Base-by-base conservation (phyloP, 345 rosid species). In the Aquilaria sinensis region DNA sequence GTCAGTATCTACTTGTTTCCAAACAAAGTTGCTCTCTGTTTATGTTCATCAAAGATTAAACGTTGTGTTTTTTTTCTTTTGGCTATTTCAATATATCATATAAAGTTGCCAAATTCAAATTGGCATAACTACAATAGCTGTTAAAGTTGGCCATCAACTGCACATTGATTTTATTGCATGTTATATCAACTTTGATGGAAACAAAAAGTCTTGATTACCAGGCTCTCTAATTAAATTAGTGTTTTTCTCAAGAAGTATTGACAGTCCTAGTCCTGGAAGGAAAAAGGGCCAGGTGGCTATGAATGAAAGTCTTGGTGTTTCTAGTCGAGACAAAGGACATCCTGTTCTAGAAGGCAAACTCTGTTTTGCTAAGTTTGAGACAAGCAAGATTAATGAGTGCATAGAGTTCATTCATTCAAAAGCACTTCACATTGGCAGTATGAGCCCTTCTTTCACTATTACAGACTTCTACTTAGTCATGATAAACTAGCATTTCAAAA, bases 141-240 rank as follows among this genome's bases (percentile, higher is more conserved):
- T 37, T 37, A 37, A 37, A 4, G 43, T 37, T 37, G 43, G 43
- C 6, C 43, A 37, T 5, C 43, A 37, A 37, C 43, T 34, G 3
- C 6, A n/a, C n/a, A n/a, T 2, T 34, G 3, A 34, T 34, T 34
- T 34, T 34, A 8, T 5, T 37, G 7, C 4, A 37, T 37, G 43
- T 37, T 37, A 8, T 37, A 37, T 37, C 43, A 37, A 5, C 43
- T 37, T 8, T 37, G 7, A 37, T 37, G 4, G 43, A 4, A 37
- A 37, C 7, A 8, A 37, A 37, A 5, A 37, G 11, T 70, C 46
- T 15, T 49, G 61, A 59, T 66, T 77, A 56, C 66, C 77, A 94
- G 99, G 99, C 49, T 80, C 97, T 68, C 60, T 94, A 69, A 76
- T 94, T 60, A 94, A 94, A 81, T 70, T 86, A 77, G 99, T 88